Percentiles rank a stretch among this genome's conserved stretches.
Conservation (phyloP, 2,329 filamentous ascomycete species). For the Monosporascus sp. region DNA sequence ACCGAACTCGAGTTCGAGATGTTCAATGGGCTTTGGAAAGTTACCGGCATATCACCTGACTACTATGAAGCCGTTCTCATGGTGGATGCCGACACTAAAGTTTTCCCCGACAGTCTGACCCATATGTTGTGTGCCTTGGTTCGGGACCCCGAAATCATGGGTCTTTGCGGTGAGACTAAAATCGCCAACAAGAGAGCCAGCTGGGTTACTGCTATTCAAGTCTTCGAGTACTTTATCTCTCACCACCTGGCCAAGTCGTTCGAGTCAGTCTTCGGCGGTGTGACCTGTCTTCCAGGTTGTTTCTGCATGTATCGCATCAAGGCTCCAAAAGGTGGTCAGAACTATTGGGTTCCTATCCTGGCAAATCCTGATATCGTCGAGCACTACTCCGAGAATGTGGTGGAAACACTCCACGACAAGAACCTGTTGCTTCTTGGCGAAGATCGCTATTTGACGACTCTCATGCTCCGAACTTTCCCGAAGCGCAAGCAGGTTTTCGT, state of each 20-base stretch:
- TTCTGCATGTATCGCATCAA: slow-evolving; percentile 99
- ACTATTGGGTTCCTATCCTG: slow-evolving; percentile 98
- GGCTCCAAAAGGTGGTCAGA: slow-evolving; percentile 93
- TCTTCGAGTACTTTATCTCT: slow-evolving; percentile 99
- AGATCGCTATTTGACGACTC: slow-evolving; percentile 91
- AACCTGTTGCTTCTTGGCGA: slow-evolving; percentile 90
- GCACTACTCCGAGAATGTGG: slow-evolving; percentile 98
- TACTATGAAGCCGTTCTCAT: slow-evolving; percentile 98
- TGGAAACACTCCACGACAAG: slow-evolving; percentile 97
- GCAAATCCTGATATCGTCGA: slow-evolving; percentile 98
- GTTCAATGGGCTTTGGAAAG: slow-evolving; percentile 99
- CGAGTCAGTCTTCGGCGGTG: slow-evolving; percentile 97
- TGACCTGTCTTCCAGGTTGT: slow-evolving; percentile 95
- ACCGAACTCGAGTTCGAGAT: slow-evolving; percentile 98
- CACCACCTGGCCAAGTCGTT: slow-evolving; percentile 97
- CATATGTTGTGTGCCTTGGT: slow-evolving; percentile 99
- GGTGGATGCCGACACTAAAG: slow-evolving; percentile 98
- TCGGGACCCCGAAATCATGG: slow-evolving; percentile 98
- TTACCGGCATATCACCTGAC: slow-evolving; percentile 95
- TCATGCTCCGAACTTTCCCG: slow-evolving; percentile 98
- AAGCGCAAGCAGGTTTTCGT: slow-evolving; percentile 99
- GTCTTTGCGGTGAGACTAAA: slow-evolving; percentile 96
- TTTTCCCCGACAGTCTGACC: slow-evolving; percentile 95
- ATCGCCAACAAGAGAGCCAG: slow-evolving; percentile 95
- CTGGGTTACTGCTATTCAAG: slow-evolving; percentile 97